Conservation (phyloP, 768 basidiomycete species). For the Butyriboletus loyo region DNA sequence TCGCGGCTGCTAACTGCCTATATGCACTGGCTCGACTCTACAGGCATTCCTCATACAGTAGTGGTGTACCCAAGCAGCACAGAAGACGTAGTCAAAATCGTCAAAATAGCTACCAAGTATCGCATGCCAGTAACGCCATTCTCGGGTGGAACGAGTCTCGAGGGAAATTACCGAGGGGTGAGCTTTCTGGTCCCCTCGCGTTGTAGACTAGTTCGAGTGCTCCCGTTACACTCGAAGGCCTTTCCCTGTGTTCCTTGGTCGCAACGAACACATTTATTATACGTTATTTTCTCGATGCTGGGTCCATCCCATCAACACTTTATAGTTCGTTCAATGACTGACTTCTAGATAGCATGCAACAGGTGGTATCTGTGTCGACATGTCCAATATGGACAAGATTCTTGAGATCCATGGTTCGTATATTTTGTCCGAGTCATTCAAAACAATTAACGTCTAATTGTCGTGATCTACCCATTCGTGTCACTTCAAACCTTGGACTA, state of each 20-base stretch:
- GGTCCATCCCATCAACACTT: background rate
- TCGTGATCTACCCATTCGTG: background rate
- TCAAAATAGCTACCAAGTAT: constrained; percentile 71
- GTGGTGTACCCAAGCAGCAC: constrained; percentile 67
- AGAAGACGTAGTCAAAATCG: constrained; percentile 77
- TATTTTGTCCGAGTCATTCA: background rate
- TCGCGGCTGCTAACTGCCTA: background rate
- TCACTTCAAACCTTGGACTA: background rate
- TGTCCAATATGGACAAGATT: constrained; percentile 77
- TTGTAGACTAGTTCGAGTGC: background rate
- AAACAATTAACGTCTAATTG: background rate
- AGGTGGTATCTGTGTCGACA: constrained; percentile 78
- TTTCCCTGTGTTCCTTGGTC: background rate
- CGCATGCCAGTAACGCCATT: constrained; percentile 76
- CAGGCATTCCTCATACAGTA: constrained; percentile 51
- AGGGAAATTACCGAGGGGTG: constrained; percentile 72
- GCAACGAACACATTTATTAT: background rate
- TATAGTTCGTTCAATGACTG: background rate
- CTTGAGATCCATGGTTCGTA: constrained; percentile 65
- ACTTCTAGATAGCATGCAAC: constrained; percentile 13
- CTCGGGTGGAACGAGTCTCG: constrained; percentile 78
- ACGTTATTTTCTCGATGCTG: background rate
- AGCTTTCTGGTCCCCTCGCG: constrained; percentile 19
- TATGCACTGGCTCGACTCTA: background rate
- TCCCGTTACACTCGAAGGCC: background rate